A percentile compares a stretch with the other conserved stretches of the same genome.
Conservation (phyloP, 2,329 filamentous ascomycete genomes). For the Aspergillus alliaceus region DNA sequence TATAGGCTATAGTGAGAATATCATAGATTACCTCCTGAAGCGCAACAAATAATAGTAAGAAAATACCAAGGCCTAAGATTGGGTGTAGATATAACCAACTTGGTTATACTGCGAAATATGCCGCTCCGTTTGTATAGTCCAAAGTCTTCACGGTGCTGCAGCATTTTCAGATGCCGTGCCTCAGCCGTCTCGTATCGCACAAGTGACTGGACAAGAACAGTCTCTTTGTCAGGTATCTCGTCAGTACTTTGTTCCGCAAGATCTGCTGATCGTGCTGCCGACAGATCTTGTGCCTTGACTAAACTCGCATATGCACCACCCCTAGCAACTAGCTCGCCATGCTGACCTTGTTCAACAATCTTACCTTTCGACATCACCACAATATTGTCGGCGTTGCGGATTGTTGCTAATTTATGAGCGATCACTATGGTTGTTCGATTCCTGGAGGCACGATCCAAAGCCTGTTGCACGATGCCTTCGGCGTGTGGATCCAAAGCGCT, state of each 20-base stretch:
- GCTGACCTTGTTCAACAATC: conserved; percentile 46
- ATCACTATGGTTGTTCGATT: conserved; percentile 43
- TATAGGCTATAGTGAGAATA: background rate
- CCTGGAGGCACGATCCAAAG: conserved; percentile 69
- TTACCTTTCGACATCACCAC: conserved; percentile 43
- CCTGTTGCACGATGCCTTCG: conserved; percentile 81
- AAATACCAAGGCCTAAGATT: background rate
- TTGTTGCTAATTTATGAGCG: conserved; percentile 46
- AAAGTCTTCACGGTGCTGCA: background rate
- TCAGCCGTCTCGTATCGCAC: background rate
- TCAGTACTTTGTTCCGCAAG: background rate
- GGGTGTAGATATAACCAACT: background rate
- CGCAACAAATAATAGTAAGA: background rate
- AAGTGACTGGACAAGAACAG: background rate
- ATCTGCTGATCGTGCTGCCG: background rate
- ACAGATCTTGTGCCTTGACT: conserved; percentile 50
- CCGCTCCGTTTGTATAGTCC: background rate
- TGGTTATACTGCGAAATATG: background rate
- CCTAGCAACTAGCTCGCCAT: conserved; percentile 35
- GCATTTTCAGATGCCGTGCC: background rate
- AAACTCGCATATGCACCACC: conserved; percentile 41
- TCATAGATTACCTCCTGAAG: background rate
- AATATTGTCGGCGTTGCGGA: conserved; percentile 45
- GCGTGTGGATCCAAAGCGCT: conserved; percentile 83
- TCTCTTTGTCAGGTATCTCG: background rate